phyloP scores from a whole-genome alignment of 192 early-diverging fungal genomes.

The Coemansia sp. region DNA sequence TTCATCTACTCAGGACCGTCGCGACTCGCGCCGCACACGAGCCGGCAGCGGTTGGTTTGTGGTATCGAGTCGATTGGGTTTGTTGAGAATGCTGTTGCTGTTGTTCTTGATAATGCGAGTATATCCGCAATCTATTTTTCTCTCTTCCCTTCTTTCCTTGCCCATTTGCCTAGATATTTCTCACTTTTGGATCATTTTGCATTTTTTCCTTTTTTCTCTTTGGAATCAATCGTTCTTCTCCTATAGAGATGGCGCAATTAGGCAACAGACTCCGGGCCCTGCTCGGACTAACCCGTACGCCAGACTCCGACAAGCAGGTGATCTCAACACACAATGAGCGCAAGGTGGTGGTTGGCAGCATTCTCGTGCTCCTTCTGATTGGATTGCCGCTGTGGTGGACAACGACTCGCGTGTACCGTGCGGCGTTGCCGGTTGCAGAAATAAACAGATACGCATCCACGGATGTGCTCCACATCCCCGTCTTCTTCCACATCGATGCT shows the following conservation, averaged over 20 bases:
- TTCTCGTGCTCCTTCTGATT: slow-evolving; percentile 28
- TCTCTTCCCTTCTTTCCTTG: not conserved
- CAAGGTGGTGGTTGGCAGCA: slow-evolving; percentile 43
- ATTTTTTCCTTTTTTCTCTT: not conserved
- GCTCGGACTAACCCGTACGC: slow-evolving; percentile 15
- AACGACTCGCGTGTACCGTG: slow-evolving; percentile 53
- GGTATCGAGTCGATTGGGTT: too few species aligned
- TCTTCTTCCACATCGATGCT: slow-evolving; percentile 33
- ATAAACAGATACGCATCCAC: slow-evolving; percentile 21
- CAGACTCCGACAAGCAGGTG: slow-evolving; percentile 14
- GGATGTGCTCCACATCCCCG: slow-evolving; percentile 21
- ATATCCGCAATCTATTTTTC: too few species aligned
- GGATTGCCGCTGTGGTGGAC: slow-evolving; percentile 57
- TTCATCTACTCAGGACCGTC: not conserved
- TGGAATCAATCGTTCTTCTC: too few species aligned
- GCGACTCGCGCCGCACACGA: not conserved
- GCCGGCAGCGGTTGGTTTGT: not conserved
- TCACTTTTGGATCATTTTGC: not conserved
- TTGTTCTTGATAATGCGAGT: too few species aligned
- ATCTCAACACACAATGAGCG: slow-evolving; percentile 47
- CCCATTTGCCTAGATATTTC: not conserved
- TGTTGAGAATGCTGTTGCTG: too few species aligned
- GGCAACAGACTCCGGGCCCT: slow-evolving; percentile 32
- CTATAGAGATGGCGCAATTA: slow-evolving; percentile 6
- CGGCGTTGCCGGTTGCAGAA: slow-evolving; percentile 29